These are phyloP conservation scores for Fusarium brevicatenulatum DNA, from an alignment of 2,329 filamentous ascomycete species.

Conservation along the genomic window DNA sequence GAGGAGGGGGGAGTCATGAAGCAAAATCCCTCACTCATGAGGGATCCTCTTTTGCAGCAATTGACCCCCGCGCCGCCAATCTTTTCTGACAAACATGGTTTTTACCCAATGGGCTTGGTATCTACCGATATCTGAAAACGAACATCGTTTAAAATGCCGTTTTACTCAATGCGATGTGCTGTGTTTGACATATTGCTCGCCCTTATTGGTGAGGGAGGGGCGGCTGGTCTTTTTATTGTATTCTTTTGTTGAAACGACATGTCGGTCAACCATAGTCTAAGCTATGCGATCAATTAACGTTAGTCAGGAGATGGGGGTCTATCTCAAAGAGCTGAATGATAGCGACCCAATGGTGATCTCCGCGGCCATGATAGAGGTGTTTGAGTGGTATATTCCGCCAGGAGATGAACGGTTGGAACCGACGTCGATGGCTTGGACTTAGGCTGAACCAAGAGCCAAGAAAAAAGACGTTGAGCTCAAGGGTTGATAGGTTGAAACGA, in stretches of 20 bases:
- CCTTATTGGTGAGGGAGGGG: conserved; percentile 32
- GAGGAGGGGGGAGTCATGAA: conserved; percentile 9
- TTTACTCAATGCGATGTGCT: conserved; percentile 39
- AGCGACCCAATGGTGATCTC: conserved; percentile 13
- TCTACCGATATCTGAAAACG: conserved; percentile 33
- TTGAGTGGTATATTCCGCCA: neutral
- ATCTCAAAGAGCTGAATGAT: conserved; percentile 17
- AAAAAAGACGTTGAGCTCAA: neutral
- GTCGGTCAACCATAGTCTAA: conserved; percentile 30
- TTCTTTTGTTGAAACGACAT: conserved; percentile 34
- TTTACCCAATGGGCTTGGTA: conserved; percentile 36
- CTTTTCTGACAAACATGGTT: conserved; percentile 13
- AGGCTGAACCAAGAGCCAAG: conserved; percentile 16
- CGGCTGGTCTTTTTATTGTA: conserved; percentile 16
- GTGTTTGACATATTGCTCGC: conserved; percentile 29
- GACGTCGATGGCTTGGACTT: neutral
- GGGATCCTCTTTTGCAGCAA: conserved; percentile 15
- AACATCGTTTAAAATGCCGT: conserved; percentile 26
- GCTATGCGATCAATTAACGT: conserved; percentile 4
- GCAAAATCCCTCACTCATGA: conserved; percentile 42
- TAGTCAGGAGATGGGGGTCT: conserved; percentile 29
- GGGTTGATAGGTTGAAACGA: conserved; percentile 3
- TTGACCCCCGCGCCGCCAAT: conserved; percentile 27
- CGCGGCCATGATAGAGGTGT: conserved; percentile 10
- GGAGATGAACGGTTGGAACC: conserved; percentile 14